Evolutionary conservation across 2,329 filamentous ascomycete genomes (phyloP), one percentile per base, ranked within the genome.

Genomic region (Colletotrichum nymphaeae): DNA sequence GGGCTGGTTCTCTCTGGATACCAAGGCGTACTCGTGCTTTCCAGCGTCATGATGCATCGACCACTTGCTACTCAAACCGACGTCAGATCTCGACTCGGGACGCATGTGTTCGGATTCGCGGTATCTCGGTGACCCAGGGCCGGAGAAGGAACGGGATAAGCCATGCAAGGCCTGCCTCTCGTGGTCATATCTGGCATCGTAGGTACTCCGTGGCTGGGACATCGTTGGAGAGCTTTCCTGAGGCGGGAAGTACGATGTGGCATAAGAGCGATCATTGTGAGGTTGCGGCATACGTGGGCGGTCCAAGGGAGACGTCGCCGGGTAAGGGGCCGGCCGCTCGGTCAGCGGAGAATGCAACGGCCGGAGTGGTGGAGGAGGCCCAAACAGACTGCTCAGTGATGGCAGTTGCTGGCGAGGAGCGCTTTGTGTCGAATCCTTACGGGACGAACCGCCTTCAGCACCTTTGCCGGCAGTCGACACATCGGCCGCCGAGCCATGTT

Each of bases 301-400:
- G 53, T 90, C 88, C 68, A 87, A 77, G 5, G 88, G 85, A 24
- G 88, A 89, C 8, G 83, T 78, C 42, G 84, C 81, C 56, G 82
- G 78, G 56, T 85, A 84, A 49, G 83, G 79, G 22, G 81, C 80
- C n/a, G 83, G 83, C 28, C 86, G 84, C 42, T 89, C 88, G 24
- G 84, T 83, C 26, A 82, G 78, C 60, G 87, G 85, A 49, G 88
- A 88, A 72, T 84, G 83, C 63, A 85, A 76, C 30, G 86, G 82
- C 62, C 85, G 83, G 42, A 84, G 80, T 58, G 84, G 79, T 5
- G 86, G 80, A 12, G 86, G 82, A 6, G 86, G 86, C 3, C 87
- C 88, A 76, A 91, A 90, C 19, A 91, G 80, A 76, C 88, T 90
- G 80, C 87, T 90, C 75, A 91, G 77, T 6, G 89, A 86, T 2